Conservation (phyloP, 2,329 filamentous ascomycete species). For the Xylaria sp. region DNA sequence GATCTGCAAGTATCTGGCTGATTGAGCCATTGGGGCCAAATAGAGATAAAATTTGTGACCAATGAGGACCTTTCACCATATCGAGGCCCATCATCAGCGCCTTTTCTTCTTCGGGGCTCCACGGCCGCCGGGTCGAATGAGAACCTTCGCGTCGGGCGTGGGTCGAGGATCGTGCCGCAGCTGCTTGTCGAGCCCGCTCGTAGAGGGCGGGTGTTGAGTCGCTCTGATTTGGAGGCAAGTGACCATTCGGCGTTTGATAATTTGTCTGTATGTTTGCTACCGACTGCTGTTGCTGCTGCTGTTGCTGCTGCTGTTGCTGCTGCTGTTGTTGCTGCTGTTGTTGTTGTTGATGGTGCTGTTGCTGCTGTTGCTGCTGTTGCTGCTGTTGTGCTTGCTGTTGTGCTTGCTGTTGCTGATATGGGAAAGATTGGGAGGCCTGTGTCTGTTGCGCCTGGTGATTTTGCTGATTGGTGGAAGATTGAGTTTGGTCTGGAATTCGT, state of each 20-base stretch:
- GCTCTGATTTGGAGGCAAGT: constrained; percentile 65
- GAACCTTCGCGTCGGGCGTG: constrained; percentile 66
- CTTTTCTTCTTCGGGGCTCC: constrained; percentile 90
- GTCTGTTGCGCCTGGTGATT: constrained; percentile 42
- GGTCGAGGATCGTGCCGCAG: constrained; percentile 64
- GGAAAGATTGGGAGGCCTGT: constrained; percentile 40
- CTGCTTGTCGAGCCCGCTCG: constrained; percentile 67
- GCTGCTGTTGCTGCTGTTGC: constrained; percentile 42
- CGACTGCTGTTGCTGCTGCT: constrained; percentile 41
- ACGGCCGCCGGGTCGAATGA: constrained; percentile 76
- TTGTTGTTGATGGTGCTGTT: constrained; percentile 43
- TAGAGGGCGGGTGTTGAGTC: constrained; percentile 66
- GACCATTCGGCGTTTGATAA: constrained; percentile 46
- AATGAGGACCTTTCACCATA: constrained; percentile 88
- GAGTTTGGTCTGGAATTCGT: constrained; percentile 39
- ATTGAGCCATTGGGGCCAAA: constrained; percentile 84
- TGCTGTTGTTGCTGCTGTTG: constrained; percentile 42
- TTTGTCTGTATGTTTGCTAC: constrained; percentile 34
- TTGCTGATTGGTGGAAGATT: constrained; percentile 35
- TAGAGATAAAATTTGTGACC: constrained; percentile 88
- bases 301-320: constrained; percentile 40
- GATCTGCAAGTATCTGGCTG: constrained; percentile 84
- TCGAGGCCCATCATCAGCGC: constrained; percentile 89
- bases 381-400: constrained; percentile 43
- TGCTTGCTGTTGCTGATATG: constrained; percentile 40